Base-by-base conservation (phyloP, 345 rosid species). In the Zanthoxylum bungeanum region DNA sequence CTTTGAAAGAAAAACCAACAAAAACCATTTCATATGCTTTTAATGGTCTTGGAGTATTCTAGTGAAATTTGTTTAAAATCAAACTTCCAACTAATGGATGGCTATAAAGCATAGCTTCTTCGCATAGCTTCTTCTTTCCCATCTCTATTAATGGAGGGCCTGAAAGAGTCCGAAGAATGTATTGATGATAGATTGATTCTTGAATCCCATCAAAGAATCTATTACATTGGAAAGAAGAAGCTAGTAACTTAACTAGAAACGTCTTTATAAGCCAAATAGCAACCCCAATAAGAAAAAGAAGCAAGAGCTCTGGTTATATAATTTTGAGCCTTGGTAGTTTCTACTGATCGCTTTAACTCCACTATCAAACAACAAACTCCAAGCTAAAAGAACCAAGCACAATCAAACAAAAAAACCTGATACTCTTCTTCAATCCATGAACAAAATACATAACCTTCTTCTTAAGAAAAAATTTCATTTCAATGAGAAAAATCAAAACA, bases 381-480 rank as follows among this genome's bases (percentile, higher is more conserved):
- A 86, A 28, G 90, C 84, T 46, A 83, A 28, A 44, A 86, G 87
- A 27, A 84, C 68, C 52, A 88, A 69, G 16, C 82, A 67, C 21
- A 88, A 66, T 88, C 90, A 88, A 40, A 83, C 31, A 47, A 81
- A 82, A n/a, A 34, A 76, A 86, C 56, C 78, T 80, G 36, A 86
- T 85, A 74, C 88, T 88, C 67, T 33, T 78, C 66, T 76, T 86
- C 72, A 88, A 19, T 25, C 91, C 89, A 55, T 72, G 78, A 22
- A 89, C 85, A 69, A 87, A 89, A 70, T 89, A 89, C 37, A 89
- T 55, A 53, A 88, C 90, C 73, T 86, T 86, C 73, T 88, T 86
- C 75, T 72, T 84, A 33, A 86, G 83, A 83, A 84, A 58, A 57
- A 77, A 88, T 75, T 83, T 88, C 73, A 71, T 84, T 70, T 88